Percentiles rank a stretch among this genome's conserved stretches.
Evolutionary conservation across 78 protist species (phyloP).

Genomic region (Dictyostelium firmibasis): DNA sequence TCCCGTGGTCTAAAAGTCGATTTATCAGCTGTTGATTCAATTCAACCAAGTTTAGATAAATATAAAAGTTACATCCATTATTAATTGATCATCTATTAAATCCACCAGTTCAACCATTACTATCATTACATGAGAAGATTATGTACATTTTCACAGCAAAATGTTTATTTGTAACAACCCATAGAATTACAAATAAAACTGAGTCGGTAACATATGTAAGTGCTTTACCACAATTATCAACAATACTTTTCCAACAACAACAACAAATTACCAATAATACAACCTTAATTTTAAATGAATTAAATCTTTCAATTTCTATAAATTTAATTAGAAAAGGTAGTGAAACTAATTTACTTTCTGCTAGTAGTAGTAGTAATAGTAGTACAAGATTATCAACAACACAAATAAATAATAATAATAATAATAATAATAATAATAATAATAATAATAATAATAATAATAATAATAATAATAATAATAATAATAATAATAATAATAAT

Average conservation of each 20-base stretch:
- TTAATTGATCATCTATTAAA: constrained; percentile 41
- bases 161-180: constrained; percentile 56
- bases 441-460: too few relatives aligned
- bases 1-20: constrained; percentile 61
- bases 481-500: too few relatives aligned
- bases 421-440: too few relatives aligned
- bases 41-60: constrained; percentile 39
- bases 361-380: too few relatives aligned
- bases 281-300: background rate
- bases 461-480: too few relatives aligned
- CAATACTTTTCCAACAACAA: background rate
- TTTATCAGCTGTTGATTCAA: constrained; percentile 12
- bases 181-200: constrained; percentile 49
- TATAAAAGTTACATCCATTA: constrained; percentile 44
- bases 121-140: constrained; percentile 53
- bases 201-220: constrained; percentile 50
- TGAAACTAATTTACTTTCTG: background rate
- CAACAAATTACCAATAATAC: background rate
- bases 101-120: constrained; percentile 27
- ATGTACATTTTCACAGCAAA: constrained; percentile 55
- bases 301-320: background rate
- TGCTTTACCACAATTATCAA: constrained; percentile 59
- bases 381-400: too few relatives aligned
- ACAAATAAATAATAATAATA: too few relatives aligned
- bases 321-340: constrained; percentile 3